phyloP scores from a whole-genome alignment of 306 rosid species.

The Rosa multiflora region DNA sequence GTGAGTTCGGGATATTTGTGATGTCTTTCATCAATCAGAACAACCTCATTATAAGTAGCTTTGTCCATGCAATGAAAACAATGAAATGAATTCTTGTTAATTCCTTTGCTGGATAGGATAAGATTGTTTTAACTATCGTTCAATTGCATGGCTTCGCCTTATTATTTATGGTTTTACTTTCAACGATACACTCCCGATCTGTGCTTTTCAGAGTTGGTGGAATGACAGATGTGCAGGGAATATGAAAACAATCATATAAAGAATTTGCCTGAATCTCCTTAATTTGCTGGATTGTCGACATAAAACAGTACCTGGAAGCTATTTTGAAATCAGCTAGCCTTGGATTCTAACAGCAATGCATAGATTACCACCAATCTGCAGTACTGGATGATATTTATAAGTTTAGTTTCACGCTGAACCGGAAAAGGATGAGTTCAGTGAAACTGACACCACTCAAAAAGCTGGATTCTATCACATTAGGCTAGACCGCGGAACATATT shows the following conservation, averaged over 20 bases:
- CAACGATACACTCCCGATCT: not conserved
- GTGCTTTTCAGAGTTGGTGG: conserved; percentile 5
- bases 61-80: conserved; percentile 1
- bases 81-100: not conserved
- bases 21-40: not conserved
- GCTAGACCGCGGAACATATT: not conserved
- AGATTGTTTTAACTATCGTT: not conserved
- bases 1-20: conserved; percentile 2
- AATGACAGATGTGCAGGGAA: conserved; percentile 9
- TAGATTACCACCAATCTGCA: not conserved
- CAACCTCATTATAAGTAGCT: not conserved
- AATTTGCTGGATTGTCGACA: not conserved
- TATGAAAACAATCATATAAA: not conserved
- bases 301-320: not conserved
- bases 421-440: not conserved
- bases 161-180: not conserved
- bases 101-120: not conserved
- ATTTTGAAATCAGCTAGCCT: not conserved
- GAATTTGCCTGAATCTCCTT: conserved; percentile 2
- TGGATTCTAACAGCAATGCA: conserved; percentile 4
- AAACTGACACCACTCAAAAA: not conserved
- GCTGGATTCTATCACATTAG: not conserved
- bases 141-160: not conserved
- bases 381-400: not conserved
- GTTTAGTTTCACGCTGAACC: not conserved